Evolutionary conservation across 2,329 filamentous ascomycete species (phyloP), one percentile per base, ranked within the genome.

Genomic region (Pleurostoma richardsiae): DNA sequence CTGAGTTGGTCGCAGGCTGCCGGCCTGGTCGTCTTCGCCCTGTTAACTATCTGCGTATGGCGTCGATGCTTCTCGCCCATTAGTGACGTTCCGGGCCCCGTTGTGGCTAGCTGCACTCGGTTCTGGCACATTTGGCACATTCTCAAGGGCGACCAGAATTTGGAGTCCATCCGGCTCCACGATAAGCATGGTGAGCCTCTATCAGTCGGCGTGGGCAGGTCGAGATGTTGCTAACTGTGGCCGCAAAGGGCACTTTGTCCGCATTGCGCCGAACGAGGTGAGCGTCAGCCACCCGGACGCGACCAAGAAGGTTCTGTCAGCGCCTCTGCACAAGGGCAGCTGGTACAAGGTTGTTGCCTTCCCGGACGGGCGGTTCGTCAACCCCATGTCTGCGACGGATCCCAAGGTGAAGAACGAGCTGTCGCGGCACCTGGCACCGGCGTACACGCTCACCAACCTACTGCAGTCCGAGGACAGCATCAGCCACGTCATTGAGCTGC

Each of bases 331-430:
- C 43, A 49, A 49, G 40, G 40, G 40, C 10, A 29, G 39, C 19
- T 46, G 45, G 45, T 46, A 46, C 40, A 43, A 43, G 45, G 43
- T 46, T 30, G 19, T 46, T 7, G 33, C 30, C 10, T 33, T 43
- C 10, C 45, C 33, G 4, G 45, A 46, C 55, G 61, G 64, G 36
- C 62, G 62, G 10, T 71, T 65, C 49, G 57, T 64, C 33, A 69
- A 64, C 29, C 62, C 63, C 27, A 68, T 73, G 65, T 65, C 64
- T 3, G 62, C 63, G 41, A 51, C 63, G 10, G 59, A 68, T 46
- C 63, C 62, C 3, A 62, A 61, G 26, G 54, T 51, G 3, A 65
- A 72, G 38, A 60, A 62, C 27, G 54, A 59, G 40, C 60, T 59
- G 44, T 52, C 59, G 6, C 61, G 58, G 31, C 64, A 66, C 45